Evolutionary conservation across 225 moss, liverwort and hornwort species (phyloP).

Genomic region (Climacium dendroides): DNA sequence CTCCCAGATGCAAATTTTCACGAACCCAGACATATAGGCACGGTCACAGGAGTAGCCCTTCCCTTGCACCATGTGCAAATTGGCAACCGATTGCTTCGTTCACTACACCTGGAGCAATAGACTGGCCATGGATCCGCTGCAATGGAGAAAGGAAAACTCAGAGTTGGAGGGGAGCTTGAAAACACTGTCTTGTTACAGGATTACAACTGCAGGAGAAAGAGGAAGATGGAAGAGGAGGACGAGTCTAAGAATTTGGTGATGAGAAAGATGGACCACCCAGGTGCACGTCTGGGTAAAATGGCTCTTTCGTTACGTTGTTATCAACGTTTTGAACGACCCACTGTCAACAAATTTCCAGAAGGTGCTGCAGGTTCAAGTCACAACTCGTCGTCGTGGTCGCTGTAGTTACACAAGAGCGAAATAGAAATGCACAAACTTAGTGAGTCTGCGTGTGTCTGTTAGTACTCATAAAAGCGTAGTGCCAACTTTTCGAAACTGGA

Average conservation of each 20-base stretch:
- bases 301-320: neutral
- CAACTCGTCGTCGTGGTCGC: neutral
- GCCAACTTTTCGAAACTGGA: neutral
- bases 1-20: slow-evolving; percentile 29
- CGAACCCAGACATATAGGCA: slow-evolving; percentile 32
- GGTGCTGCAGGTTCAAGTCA: neutral
- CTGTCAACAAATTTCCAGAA: neutral
- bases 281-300: neutral
- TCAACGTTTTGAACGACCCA: neutral
- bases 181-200: neutral
- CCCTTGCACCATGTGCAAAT: neutral
- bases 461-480: neutral
- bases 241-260: neutral
- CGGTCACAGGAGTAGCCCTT: neutral
- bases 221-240: neutral
- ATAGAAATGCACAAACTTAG: neutral
- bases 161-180: neutral
- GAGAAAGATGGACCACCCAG: neutral
- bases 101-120: neutral
- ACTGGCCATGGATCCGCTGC: neutral
- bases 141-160: neutral
- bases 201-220: neutral
- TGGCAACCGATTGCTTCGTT: neutral
- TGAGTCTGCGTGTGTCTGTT: neutral
- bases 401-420: neutral